Evolutionary conservation across 192 early-diverging fungal species (phyloP), one percentile per base, ranked within the genome.

Genomic region (Umbelopsis sp.): DNA sequence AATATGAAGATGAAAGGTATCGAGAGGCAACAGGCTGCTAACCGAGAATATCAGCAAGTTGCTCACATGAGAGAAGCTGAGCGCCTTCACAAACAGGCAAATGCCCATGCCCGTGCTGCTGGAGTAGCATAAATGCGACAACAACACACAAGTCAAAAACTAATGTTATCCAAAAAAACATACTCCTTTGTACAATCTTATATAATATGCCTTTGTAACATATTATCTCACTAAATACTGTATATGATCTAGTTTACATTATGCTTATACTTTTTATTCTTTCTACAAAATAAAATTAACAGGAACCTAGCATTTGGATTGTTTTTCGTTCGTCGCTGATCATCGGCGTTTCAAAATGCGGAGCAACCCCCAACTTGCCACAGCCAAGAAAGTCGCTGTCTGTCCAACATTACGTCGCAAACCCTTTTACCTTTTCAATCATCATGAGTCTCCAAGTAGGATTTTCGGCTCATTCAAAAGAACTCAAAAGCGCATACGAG

Each of bases 401-500:
- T 62, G 31, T 21, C 25, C 41, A 62, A 51, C 36, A 22, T 49
- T 20, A 43, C 72, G 25, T 62, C 54, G 36, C 38, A 43, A 31
- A 17, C 67, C n/a, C 62, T n/a, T 76, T 71, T 34, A 34, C 59
- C 38, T 41, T 41, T 62, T 31, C 44, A 26, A 25, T 53, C 43
- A 77, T 65, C 70, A 84, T 87, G 89, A 83, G 83, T 67, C 82
- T 84, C 68, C 79, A 85, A 68, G 78, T 93, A 71, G 88, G 91
- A 76, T 89, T 93, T 70, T 81, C 84, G 26, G 86, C 86, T 22
- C 87, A 92, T 78, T 81, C 83, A 38, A 81, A 79, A 72, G 90
- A 86, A 31, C 85, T 94, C 66, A 72, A 77, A 45, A 83, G 83
- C 26, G 87, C 90, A 7, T 89, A 94, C 76, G 77, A 88, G 69